Percentiles rank a stretch among this genome's conserved stretches.
Evolutionary conservation across 805 yeast genomes (phyloP).

Genomic region (Wickerhamomyces bovis): DNA sequence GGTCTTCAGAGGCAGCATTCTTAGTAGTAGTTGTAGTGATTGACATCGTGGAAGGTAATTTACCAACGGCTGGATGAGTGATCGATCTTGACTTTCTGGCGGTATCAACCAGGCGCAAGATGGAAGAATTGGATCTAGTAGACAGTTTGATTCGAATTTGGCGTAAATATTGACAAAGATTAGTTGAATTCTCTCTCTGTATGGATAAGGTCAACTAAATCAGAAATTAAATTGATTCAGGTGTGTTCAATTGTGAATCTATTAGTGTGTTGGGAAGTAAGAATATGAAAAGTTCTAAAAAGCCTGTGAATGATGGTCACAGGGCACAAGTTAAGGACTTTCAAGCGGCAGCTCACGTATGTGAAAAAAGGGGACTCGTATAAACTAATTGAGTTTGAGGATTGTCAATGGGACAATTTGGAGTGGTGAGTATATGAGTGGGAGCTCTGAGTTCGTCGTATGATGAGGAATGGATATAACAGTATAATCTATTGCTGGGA

Average conservation of each 20-base stretch:
- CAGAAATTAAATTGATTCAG: background rate
- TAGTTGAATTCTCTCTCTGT: background rate
- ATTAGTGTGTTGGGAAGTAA: background rate
- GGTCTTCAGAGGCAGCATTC: background rate
- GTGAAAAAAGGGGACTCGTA: background rate
- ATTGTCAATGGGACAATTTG: background rate
- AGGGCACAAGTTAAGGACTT: slow-evolving; percentile 10
- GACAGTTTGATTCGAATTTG: slow-evolving; percentile 14
- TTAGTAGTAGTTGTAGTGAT: slow-evolving; percentile 11
- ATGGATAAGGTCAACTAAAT: background rate
- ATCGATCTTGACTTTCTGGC: slow-evolving; percentile 17
- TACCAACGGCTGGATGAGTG: background rate
- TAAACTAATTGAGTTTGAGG: background rate
- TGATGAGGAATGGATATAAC: background rate
- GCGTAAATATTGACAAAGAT: background rate
- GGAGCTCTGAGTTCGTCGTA: background rate
- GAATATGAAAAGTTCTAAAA: background rate
- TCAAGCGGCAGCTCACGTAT: slow-evolving; percentile 52
- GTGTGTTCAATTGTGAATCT: background rate
- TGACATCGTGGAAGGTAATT: slow-evolving; percentile 12
- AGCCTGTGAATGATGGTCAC: slow-evolving; percentile 10
- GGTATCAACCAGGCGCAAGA: slow-evolving; percentile 22
- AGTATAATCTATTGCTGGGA: background rate
- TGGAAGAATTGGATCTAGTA: slow-evolving; percentile 9
- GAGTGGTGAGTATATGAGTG: background rate